Base-by-base conservation (phyloP, 2,329 filamentous ascomycete genomes). In the Fusarium pseudocircinatum region DNA sequence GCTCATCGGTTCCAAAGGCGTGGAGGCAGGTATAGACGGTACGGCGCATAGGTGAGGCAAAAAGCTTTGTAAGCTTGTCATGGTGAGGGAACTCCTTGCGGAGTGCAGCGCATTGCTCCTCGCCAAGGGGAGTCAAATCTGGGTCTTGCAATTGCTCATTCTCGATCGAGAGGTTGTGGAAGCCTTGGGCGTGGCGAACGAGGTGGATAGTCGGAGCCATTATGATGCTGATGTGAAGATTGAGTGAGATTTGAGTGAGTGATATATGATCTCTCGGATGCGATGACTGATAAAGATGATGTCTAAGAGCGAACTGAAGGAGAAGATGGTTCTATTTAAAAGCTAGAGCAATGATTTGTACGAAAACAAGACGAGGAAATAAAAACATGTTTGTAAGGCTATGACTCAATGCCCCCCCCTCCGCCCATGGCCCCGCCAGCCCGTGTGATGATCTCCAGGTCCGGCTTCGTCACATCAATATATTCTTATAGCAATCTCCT, bases 61-160 rank as follows among this genome's bases (percentile, higher is more conserved):
- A 87, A 18, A 97, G 87, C 75, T 93, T 87, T 9, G 92, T 91
- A 78, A 96, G 84, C 43, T 86, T 82, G 70, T 85, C 83, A 79
- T 93, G 91, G 81, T 88, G 82, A 15, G 92, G 89, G 80, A 97
- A 97, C 26, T 75, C 70, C 36, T 85, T 79, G 76, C 87, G 82
- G 44, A 97, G 90, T 22, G 82, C 80, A 32, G 82, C 84, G 84
- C 94, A 97, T 87, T 98, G 94, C 70, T 90, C 78, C 79, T 91
- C 86, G 76, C 95, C 95, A n/a, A 91, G 86, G 1, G 89, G 85
- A 3, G 95, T 97, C 60, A 97, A 88, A 67, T 89, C 85, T 4
- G 95, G 95, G 79, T 98, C 95, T n/a, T 81, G 91, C 44, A 97
- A 85, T 69, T 84, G 79, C 79, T 95, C 92, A 83, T 95, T 94